Evolutionary conservation across 2,329 filamentous ascomycete species (phyloP), one percentile per base, ranked within the genome.

Genomic region (Colletotrichum caudatum): DNA sequence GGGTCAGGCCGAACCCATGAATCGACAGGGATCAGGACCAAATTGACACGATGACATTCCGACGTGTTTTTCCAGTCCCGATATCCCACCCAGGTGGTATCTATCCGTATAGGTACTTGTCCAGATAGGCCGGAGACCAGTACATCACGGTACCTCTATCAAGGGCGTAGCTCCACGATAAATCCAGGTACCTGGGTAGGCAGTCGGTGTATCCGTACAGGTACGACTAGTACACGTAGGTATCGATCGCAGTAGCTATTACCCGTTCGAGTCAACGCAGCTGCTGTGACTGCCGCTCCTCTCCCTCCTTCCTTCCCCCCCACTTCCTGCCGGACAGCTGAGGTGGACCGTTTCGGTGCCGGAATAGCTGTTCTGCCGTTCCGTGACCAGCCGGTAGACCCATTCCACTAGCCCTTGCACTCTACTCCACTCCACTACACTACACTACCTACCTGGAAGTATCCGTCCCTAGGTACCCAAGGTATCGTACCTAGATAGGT

Each of bases 11-110:
- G 60, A 69, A 54, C 14, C 59, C 44, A 64, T 46, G 65, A 69
- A 54, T 69, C 69, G 60, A 66, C 66, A 72, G 70, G 70, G 69
- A 61, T 69, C 54, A 50, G 46, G 57, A 60, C 59, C 69, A 71
- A 71, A 74, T 73, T 74, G 73, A 74, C 73, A 74, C 73, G 73
- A 73, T 74, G 66, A 64, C 66, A 65, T 74, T 74, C 73, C 73
- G 73, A 73, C 20, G n/a, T 23, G 73, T 73, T 74, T 73, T 73
- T 74, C 73, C 73, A 66, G 48, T 23, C 35, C 56, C 48, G 48
- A 71, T 5, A 26, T 20, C 18, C 53, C n/a, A 35, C 41, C 39
- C 37, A 9, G 12, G 16, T 29, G n/a, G 29, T 67, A 37, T 33
- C 65, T 67, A 37, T 33, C 65, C 66, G 70, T 51, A 5, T 18